phyloP scores from a whole-genome alignment of 2,329 filamentous ascomycete genomes.

The Aspergillus hiratsukae region DNA sequence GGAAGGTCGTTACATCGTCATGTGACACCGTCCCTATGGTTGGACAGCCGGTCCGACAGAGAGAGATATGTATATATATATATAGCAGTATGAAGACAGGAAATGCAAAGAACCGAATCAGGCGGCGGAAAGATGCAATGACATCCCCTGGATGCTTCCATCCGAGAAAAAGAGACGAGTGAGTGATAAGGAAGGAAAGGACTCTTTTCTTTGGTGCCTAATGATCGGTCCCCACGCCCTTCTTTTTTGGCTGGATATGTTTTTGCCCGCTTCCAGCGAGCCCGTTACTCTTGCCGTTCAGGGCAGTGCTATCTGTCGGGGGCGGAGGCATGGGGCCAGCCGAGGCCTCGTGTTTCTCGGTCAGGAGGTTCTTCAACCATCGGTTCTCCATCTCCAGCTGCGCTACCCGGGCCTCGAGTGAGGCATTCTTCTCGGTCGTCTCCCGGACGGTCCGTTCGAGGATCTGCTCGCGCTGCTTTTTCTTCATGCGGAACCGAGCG shows the following conservation, averaged over 20 bases:
- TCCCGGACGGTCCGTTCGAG: slow-evolving; percentile 79
- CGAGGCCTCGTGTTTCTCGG: slow-evolving; percentile 65
- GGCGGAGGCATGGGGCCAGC: slow-evolving; percentile 20
- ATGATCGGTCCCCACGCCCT: slow-evolving; percentile 33
- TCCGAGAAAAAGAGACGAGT: background rate
- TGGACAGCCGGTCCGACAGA: background rate
- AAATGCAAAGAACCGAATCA: slow-evolving; percentile 10
- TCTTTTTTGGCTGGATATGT: slow-evolving; percentile 38
- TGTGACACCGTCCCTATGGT: slow-evolving; percentile 10
- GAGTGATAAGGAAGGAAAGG: background rate
- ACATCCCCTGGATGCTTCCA: background rate
- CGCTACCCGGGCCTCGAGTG: slow-evolving; percentile 67
- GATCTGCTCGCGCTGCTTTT: slow-evolving; percentile 89
- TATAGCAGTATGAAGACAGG: slow-evolving; percentile 3
- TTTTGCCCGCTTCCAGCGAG: slow-evolving; percentile 26
- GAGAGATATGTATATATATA: no score
- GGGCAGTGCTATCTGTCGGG: slow-evolving; percentile 18
- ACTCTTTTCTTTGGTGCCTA: slow-evolving; percentile 13
- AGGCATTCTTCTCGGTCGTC: slow-evolving; percentile 71
- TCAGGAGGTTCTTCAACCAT: slow-evolving; percentile 74
- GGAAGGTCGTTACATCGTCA: slow-evolving; percentile 33
- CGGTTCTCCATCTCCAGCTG: slow-evolving; percentile 81
- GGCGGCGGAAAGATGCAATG: slow-evolving; percentile 5
- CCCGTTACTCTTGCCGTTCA: slow-evolving; percentile 17
- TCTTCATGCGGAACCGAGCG: slow-evolving; percentile 87